phyloP scores from a whole-genome alignment of 345 rosid genomes.

The Euclidium syriacum region DNA sequence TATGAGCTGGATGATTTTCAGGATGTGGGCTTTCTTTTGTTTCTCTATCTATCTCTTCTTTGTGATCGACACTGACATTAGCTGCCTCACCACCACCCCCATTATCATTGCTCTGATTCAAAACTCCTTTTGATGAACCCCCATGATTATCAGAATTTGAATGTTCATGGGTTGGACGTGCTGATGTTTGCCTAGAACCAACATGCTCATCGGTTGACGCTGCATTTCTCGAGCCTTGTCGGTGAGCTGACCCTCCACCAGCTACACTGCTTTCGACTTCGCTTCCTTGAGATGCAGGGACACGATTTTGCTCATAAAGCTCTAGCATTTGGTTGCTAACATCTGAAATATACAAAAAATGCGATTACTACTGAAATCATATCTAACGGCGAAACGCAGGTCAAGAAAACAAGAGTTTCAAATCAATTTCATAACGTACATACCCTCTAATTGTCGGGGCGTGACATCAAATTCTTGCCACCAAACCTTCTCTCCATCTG shows the following conservation, averaged over 20 bases:
- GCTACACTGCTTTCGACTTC: constrained; percentile 64
- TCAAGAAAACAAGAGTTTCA: background rate
- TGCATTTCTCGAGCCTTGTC: constrained; percentile 46
- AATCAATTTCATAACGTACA: constrained; percentile 23
- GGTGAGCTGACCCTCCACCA: constrained; percentile 40
- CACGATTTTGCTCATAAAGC: constrained; percentile 63
- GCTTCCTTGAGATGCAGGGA: constrained; percentile 57
- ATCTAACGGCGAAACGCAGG: background rate
- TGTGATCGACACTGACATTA: constrained; percentile 51
- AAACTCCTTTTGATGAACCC: constrained; percentile 28
- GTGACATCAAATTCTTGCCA: constrained; percentile 89
- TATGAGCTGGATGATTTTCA: constrained; percentile 18
- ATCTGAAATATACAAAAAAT: constrained; percentile 40
- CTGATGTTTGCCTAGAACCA: constrained; percentile 29
- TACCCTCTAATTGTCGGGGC: constrained; percentile 81
- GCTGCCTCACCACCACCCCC: constrained; percentile 48
- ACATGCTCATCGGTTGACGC: constrained; percentile 45
- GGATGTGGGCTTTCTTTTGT: constrained; percentile 37
- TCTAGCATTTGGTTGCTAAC: constrained; percentile 80
- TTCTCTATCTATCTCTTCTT: constrained; percentile 34
- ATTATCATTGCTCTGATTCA: constrained; percentile 40
- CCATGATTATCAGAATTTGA: constrained; percentile 37
- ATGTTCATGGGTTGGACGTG: constrained; percentile 36
- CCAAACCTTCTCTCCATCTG: constrained; percentile 88
- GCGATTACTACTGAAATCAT: background rate